Evolutionary conservation across 345 rosid species (phyloP).

Genomic region (Brassica juncea): DNA sequence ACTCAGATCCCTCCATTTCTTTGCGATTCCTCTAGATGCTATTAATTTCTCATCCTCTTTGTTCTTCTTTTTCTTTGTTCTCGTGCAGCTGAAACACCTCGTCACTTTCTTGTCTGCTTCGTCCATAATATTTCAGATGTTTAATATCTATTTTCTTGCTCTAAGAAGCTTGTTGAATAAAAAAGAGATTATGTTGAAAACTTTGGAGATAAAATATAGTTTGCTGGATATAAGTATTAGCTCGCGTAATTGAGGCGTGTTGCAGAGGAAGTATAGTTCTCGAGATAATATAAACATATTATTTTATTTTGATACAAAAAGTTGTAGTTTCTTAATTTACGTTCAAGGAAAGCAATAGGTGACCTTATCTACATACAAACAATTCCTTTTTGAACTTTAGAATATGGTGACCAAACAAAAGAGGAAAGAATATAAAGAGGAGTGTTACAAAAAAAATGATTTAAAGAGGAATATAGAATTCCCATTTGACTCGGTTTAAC

Average conservation of each 20-base stretch:
- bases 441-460: neutral
- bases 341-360: slow-evolving; percentile 37
- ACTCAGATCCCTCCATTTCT: slow-evolving; percentile 66
- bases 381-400: neutral
- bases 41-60: slow-evolving; percentile 35
- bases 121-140: slow-evolving; percentile 22
- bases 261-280: slow-evolving; percentile 21
- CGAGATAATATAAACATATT: neutral
- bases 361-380: slow-evolving; percentile 1
- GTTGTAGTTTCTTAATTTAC: slow-evolving; percentile 11
- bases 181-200: neutral
- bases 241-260: slow-evolving; percentile 22
- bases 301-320: neutral
- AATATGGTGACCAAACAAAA: neutral
- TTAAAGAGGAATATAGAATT: neutral
- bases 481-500: neutral
- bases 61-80: slow-evolving; percentile 32
- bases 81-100: slow-evolving; percentile 36
- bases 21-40: slow-evolving; percentile 37
- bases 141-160: neutral
- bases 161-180: slow-evolving; percentile 19
- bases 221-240: slow-evolving; percentile 16
- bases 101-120: slow-evolving; percentile 30
- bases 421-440: neutral
- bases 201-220: neutral